phyloP scores from a whole-genome alignment of 768 basidiomycete species.

The Leccinum sublutescens region DNA sequence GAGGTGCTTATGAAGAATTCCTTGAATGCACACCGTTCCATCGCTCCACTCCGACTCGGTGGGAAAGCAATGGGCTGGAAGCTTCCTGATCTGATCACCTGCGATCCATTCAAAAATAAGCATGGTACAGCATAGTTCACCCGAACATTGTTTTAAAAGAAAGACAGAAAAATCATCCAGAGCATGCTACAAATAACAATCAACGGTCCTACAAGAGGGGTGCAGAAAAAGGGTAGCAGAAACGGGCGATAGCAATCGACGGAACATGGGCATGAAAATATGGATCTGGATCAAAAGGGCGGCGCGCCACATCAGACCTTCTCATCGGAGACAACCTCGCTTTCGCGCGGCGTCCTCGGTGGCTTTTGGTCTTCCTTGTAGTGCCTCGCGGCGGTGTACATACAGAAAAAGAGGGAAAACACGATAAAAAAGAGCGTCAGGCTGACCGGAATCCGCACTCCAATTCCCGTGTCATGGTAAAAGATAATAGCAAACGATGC shows the following conservation, averaged over 20 bases:
- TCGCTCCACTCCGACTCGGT: no score
- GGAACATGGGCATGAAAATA: background rate
- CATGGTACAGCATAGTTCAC: constrained; percentile 2
- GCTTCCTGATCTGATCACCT: background rate
- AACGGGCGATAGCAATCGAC: background rate
- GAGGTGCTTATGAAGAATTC: no score
- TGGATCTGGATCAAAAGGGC: background rate
- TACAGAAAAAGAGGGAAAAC: constrained; percentile 30
- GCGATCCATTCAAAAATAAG: constrained; percentile 6
- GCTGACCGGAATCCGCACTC: constrained; percentile 29
- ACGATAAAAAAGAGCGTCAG: constrained; percentile 22
- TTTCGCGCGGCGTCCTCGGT: background rate
- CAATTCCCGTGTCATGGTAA: constrained; percentile 24
- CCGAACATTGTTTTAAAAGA: background rate
- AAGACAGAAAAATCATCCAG: background rate
- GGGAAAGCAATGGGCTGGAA: no score
- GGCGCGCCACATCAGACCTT: background rate
- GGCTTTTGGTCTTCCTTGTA: constrained; percentile 15
- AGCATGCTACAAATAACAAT: background rate
- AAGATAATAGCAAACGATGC: constrained; percentile 30
- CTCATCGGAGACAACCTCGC: background rate
- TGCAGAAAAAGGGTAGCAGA: background rate
- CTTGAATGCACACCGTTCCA: background rate
- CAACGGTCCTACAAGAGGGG: background rate
- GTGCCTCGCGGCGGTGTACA: constrained; percentile 23